Evolutionary conservation across 208 protist species (phyloP), one percentile per base, ranked within the genome.

Genomic region (Trypanosoma cruzi): DNA sequence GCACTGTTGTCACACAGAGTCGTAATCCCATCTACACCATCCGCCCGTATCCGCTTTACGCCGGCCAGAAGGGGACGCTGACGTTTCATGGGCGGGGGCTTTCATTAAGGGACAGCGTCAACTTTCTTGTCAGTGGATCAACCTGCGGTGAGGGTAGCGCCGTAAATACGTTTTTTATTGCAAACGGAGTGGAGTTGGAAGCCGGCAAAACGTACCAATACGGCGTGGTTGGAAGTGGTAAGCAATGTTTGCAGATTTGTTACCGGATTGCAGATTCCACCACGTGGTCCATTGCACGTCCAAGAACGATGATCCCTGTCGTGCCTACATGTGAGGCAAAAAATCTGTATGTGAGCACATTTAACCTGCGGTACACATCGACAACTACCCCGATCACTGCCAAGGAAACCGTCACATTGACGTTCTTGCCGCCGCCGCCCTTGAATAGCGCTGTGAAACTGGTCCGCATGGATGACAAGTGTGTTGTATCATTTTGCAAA

Each of bases 1-100:
- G 78, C 8, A 75, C 32, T 7, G 67, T 97, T 10, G 57, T 58
- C 8, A 61, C 92, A 24, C 66, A 36, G 5, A 70, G 79, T 18
- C 89, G 92, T 49, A 93, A 93, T 79, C 92, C 92, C n/a, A 81
- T 73, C 37, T 92, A 82, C 73, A 64, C 73, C 60, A 54, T 93
- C n/a, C 66, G 71, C 11, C 75, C 80, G 11, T 85, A 86, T 71
- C 85, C 89, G 0, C n/a, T 86, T 13, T 89, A 85, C 68, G 86
- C 81, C 0, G 92, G 92, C 16, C 84, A 97, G 69, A 71, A 68
- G 26, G 81, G 68, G 32, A 54, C 26, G 18, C 57, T 97, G 26
- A 48, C 44, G 24, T 93, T 97, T 68, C 68, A 66, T 0, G 92
- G 92, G 26, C 68, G 70, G 20, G 68, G 73, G 4, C 73, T 97